These are phyloP conservation scores for Vinca minor DNA, from an alignment of 257 asterid genomes.

Conservation along the genomic window DNA sequence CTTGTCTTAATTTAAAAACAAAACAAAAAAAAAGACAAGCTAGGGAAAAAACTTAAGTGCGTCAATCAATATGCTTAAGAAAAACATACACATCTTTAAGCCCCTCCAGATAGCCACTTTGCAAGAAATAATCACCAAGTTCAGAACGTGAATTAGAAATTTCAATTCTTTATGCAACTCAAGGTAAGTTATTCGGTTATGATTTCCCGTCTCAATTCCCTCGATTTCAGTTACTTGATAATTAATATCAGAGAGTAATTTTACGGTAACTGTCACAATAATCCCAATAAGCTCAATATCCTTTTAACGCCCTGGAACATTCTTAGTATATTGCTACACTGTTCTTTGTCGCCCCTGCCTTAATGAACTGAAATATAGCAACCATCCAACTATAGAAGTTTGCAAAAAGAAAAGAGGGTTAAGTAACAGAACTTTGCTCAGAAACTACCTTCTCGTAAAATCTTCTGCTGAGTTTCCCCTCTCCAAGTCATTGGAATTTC, in stretches of 20 bases:
- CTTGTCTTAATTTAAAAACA: too few relatives aligned
- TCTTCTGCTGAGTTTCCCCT: constrained; percentile 43
- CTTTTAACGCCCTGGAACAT: background rate
- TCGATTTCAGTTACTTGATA: background rate
- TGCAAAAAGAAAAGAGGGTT: constrained; percentile 12
- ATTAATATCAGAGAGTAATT: background rate
- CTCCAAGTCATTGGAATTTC: constrained; percentile 37
- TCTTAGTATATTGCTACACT: too few relatives aligned
- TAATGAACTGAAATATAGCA: background rate
- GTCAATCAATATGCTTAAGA: background rate
- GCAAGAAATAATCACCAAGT: background rate
- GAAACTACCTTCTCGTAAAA: constrained; percentile 42
- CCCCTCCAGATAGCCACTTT: background rate
- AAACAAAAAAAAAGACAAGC: too few relatives aligned
- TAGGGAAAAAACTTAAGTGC: background rate
- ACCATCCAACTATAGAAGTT: constrained; percentile 5
- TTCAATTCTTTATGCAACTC: background rate
- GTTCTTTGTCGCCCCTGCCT: background rate
- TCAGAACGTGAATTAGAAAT: background rate
- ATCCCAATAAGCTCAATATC: background rate
- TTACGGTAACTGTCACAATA: too few relatives aligned
- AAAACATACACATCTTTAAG: background rate
- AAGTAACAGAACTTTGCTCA: constrained; percentile 15
- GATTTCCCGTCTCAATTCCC: background rate
- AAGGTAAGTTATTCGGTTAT: background rate